Evolutionary conservation across 208 protist species (phyloP).

Genomic region (Naegleria fowleri): DNA sequence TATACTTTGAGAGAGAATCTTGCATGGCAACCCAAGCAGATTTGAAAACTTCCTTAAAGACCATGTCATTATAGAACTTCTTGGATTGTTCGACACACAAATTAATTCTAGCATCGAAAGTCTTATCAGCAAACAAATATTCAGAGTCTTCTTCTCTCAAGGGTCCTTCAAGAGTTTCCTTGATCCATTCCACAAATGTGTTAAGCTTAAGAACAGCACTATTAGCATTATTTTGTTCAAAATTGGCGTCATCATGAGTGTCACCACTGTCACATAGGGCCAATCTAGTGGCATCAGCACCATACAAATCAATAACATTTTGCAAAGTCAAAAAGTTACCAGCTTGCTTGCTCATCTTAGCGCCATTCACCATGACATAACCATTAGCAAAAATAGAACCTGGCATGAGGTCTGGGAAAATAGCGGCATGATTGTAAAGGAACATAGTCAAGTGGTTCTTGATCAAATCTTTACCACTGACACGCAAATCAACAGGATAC

Average conservation of each 20-base stretch:
- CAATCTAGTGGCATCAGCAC: constrained; percentile 85
- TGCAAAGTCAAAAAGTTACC: constrained; percentile 98
- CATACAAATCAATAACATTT: constrained; percentile 70
- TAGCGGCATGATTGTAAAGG: constrained; percentile 99
- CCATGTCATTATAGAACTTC: constrained; percentile 77
- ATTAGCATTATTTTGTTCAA: constrained; percentile 83
- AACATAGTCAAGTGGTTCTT: constrained; percentile 99
- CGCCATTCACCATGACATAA: constrained; percentile 95
- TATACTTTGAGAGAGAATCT: constrained; percentile 60
- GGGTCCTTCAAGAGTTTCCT: constrained; percentile 47
- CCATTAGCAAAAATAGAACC: constrained; percentile 95
- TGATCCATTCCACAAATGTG: constrained; percentile 82
- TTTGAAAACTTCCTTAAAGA: constrained; percentile 90
- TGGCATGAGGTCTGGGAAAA: constrained; percentile 87
- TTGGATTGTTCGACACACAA: constrained; percentile 71
- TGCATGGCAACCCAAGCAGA: constrained; percentile 87
- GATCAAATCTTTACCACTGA: constrained; percentile 98
- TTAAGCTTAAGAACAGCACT: constrained; percentile 92
- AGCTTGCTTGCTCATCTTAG: constrained; percentile 99
- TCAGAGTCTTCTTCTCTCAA: constrained; percentile 41
- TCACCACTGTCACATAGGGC: constrained; percentile 98
- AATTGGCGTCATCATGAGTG: constrained; percentile 96
- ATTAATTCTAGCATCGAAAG: constrained; percentile 89
- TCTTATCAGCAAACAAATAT: constrained; percentile 68
- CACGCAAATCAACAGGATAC: constrained; percentile 98